These are phyloP conservation scores for Zygosaccharomyces siamensis DNA, from an alignment of 805 yeast genomes.

Conservation along the genomic window DNA sequence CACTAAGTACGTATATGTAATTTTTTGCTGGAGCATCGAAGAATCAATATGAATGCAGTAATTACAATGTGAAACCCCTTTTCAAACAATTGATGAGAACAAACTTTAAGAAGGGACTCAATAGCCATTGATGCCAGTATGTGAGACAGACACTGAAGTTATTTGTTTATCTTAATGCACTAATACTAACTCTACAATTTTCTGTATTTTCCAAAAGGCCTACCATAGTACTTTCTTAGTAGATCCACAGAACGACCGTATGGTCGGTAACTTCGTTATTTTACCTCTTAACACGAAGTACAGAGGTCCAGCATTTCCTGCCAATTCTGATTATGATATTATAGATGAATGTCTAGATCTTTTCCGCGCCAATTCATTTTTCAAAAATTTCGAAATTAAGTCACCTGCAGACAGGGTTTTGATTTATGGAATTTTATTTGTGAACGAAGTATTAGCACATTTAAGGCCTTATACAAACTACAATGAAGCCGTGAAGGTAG, in stretches of 20 bases:
- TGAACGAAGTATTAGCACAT: conserved; percentile 75
- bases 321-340: conserved; percentile 75
- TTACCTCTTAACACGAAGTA: conserved; percentile 78
- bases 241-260: conserved; percentile 54
- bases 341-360: conserved; percentile 87
- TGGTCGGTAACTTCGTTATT: conserved; percentile 76
- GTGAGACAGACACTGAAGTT: background rate
- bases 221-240: conserved; percentile 75
- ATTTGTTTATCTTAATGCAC: background rate
- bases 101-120: background rate
- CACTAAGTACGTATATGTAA: conserved; percentile 1
- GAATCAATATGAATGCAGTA: background rate
- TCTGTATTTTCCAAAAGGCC: conserved; percentile 39
- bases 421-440: conserved; percentile 87
- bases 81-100: background rate
- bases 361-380: conserved; percentile 93
- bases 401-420: conserved; percentile 90
- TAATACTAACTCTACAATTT: background rate
- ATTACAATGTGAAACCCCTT: conserved; percentile 3
- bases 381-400: conserved; percentile 93
- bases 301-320: conserved; percentile 89
- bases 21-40: background rate
- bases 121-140: conserved; percentile 10
- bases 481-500: conserved; percentile 57
- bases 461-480: conserved; percentile 46